Evolutionary conservation across 2,329 filamentous ascomycete genomes (phyloP).

Genomic region (Cladophialophora immunda): DNA sequence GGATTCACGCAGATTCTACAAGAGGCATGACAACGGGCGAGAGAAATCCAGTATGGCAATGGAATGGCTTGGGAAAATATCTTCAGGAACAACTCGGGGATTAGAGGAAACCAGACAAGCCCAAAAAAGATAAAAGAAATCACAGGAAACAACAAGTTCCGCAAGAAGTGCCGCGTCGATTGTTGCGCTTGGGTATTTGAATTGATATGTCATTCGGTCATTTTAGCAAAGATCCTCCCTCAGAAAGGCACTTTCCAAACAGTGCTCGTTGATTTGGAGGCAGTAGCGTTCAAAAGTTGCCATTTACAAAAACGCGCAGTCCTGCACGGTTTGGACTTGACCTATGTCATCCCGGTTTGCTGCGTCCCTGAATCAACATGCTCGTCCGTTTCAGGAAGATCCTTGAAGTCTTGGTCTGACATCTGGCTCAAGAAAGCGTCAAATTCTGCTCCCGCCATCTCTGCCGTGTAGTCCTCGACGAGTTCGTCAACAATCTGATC

Average conservation of each 20-base stretch:
- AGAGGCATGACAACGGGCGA: background rate
- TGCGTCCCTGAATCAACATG: background rate
- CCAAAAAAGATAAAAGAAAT: background rate
- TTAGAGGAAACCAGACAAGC: background rate
- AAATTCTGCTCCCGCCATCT: constrained; percentile 4
- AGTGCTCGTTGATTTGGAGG: background rate
- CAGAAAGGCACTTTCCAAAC: background rate
- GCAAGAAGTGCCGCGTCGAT: background rate
- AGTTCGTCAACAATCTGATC: background rate
- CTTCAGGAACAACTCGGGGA: background rate
- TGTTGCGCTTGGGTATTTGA: background rate
- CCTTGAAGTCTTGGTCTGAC: background rate
- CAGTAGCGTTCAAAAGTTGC: background rate
- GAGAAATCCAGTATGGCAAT: background rate
- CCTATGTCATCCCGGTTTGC: background rate
- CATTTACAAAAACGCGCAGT: background rate
- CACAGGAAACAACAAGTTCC: background rate
- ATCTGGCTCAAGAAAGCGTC: background rate
- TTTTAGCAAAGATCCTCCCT: background rate
- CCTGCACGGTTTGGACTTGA: background rate
- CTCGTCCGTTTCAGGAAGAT: background rate
- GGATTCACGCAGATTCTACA: background rate
- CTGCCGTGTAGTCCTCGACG: background rate
- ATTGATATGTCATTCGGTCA: background rate
- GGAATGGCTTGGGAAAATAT: background rate